These are phyloP conservation scores for Erythrobasidium hasegawianum DNA, from an alignment of 1,284 basidiomycete species.

Conservation along the genomic window DNA sequence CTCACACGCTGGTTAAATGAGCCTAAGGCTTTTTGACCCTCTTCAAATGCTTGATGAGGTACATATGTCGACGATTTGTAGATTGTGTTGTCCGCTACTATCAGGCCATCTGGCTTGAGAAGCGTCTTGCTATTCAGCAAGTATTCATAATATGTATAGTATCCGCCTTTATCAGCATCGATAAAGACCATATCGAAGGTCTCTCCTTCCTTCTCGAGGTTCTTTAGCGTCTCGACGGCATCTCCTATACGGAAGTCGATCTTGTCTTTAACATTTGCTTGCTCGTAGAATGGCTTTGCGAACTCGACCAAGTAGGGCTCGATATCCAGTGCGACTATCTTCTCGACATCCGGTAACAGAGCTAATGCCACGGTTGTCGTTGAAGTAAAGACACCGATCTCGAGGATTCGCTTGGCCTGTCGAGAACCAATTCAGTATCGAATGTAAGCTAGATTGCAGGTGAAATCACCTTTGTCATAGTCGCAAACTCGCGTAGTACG, in stretches of 20 bases:
- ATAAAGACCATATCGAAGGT: conserved; percentile 49
- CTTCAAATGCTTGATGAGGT: conserved; percentile 1
- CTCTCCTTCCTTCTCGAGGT: conserved; percentile 39
- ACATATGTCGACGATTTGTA: conserved; percentile 44
- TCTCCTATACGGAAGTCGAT: conserved; percentile 45
- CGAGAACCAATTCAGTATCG: not conserved
- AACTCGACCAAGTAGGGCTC: conserved; percentile 46
- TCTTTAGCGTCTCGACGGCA: conserved; percentile 43
- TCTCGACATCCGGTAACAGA: conserved; percentile 37
- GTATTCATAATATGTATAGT: conserved; percentile 44
- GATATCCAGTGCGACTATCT: conserved; percentile 47
- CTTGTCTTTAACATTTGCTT: conserved; percentile 44
- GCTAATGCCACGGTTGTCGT: conserved; percentile 40
- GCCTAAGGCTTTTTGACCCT: conserved; percentile 41
- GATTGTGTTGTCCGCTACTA: conserved; percentile 49
- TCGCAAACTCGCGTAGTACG: conserved; percentile 28
- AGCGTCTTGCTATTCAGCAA: conserved; percentile 43
- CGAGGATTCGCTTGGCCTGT: conserved; percentile 33
- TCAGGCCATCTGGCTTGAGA: conserved; percentile 42
- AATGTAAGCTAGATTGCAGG: not conserved
- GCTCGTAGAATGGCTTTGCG: conserved; percentile 44
- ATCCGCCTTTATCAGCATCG: conserved; percentile 49
- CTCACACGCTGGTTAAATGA: conserved; percentile 46
- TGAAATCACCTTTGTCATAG: conserved; percentile 17
- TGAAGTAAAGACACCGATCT: conserved; percentile 36